Conservation (phyloP, 202 grass and related monocot genomes). For the Brachypodium distachyon region DNA sequence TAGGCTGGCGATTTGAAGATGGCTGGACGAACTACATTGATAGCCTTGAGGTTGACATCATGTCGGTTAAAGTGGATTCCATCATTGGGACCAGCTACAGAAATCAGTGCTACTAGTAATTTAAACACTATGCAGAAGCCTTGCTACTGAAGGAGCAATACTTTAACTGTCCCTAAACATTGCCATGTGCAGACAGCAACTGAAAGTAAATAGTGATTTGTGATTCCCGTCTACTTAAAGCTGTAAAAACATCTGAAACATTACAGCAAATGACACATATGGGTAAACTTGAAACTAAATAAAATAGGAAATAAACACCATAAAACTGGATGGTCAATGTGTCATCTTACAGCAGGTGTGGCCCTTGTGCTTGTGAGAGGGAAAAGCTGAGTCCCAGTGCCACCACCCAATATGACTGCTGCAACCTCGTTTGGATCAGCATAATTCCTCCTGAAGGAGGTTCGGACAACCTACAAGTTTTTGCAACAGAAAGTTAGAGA, state of each 20-base stretch:
- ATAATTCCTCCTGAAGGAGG: slow-evolving; percentile 38
- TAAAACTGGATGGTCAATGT: background rate
- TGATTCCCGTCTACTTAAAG: background rate
- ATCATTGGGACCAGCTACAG: background rate
- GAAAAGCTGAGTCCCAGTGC: slow-evolving; percentile 62
- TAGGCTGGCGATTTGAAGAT: slow-evolving; percentile 21
- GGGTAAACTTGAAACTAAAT: background rate
- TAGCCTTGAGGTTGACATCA: slow-evolving; percentile 22
- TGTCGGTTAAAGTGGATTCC: slow-evolving; percentile 19
- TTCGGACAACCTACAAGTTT: slow-evolving; percentile 21
- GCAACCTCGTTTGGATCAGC: slow-evolving; percentile 80
- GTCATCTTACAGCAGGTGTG: slow-evolving; percentile 70
- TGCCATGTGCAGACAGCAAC: background rate
- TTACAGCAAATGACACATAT: background rate
- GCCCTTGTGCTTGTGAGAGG: slow-evolving; percentile 91
- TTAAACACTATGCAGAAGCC: background rate
- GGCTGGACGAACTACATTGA: background rate
- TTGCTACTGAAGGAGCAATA: slow-evolving; percentile 6
- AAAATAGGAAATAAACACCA: background rate
- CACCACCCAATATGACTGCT: slow-evolving; percentile 77
- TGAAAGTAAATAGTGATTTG: background rate
- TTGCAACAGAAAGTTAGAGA: background rate
- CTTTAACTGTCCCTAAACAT: background rate
- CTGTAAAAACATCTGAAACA: background rate
- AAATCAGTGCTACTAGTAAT: background rate